These are phyloP conservation scores for Calycina marina DNA, from an alignment of 2,329 filamentous ascomycete genomes.

Conservation along the genomic window DNA sequence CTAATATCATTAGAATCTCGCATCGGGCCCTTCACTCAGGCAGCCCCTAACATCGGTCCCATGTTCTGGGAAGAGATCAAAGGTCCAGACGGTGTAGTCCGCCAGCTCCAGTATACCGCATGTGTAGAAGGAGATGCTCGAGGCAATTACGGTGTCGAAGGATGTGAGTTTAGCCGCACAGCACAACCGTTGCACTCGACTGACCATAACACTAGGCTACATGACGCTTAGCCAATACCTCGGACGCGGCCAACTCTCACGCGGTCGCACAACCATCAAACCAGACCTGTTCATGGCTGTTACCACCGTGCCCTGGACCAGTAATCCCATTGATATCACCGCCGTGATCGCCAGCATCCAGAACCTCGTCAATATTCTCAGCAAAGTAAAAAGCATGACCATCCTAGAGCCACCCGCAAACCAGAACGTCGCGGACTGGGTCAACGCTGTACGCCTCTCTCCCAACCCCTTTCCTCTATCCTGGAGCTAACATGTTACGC, in stretches of 20 bases:
- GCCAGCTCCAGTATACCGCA: constrained; percentile 52
- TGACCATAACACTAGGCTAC: constrained; percentile 1
- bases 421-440: constrained; percentile 39
- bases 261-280: constrained; percentile 46
- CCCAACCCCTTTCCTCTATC: background rate
- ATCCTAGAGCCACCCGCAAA: constrained; percentile 38
- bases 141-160: background rate
- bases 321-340: constrained; percentile 40
- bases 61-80: constrained; percentile 46
- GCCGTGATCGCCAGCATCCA: constrained; percentile 52
- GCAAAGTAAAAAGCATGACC: constrained; percentile 37
- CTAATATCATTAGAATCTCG: constrained; percentile 24
- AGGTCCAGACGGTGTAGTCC: constrained; percentile 41
- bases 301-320: constrained; percentile 32
- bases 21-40: constrained; percentile 46
- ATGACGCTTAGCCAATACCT: constrained; percentile 43
- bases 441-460: constrained; percentile 29
- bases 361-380: constrained; percentile 39
- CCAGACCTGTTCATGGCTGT: constrained; percentile 42
- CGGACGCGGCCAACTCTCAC: constrained; percentile 45
- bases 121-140: constrained; percentile 36
- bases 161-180: background rate
- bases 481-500: constrained; percentile 5
- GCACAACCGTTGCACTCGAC: constrained; percentile 7
- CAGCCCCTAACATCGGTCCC: constrained; percentile 50